phyloP scores from a whole-genome alignment of 2,329 filamentous ascomycete species.

The Dactylellina parvicollis region DNA sequence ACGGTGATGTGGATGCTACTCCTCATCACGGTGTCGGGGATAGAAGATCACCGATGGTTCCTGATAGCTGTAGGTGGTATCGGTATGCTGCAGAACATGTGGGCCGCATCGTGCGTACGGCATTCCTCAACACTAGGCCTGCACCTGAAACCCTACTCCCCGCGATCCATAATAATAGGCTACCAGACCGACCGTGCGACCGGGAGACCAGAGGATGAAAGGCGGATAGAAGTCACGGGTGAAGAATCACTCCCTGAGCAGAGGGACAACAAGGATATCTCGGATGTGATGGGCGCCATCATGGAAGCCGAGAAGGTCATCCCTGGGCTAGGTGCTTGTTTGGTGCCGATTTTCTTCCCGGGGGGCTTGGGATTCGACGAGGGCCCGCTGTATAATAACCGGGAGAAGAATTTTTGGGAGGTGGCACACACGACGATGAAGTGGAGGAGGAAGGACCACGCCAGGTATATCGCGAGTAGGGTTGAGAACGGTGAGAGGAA shows the following conservation, averaged over 20 bases:
- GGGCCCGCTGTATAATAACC: slow-evolving; percentile 40
- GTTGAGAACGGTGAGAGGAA: not conserved
- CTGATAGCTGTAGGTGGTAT: slow-evolving; percentile 62
- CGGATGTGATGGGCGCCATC: slow-evolving; percentile 60
- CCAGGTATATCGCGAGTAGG: slow-evolving; percentile 21
- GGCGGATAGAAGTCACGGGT: not conserved
- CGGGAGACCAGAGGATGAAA: slow-evolving; percentile 36
- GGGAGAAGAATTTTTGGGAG: slow-evolving; percentile 53
- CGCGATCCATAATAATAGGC: slow-evolving; percentile 47
- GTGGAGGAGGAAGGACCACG: slow-evolving; percentile 34
- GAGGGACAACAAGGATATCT: slow-evolving; percentile 57
- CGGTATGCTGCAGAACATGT: slow-evolving; percentile 63
- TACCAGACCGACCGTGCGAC: slow-evolving; percentile 45
- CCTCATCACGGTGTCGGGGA: slow-evolving; percentile 61
- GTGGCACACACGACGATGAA: slow-evolving; percentile 48
- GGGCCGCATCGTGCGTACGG: slow-evolving; percentile 59
- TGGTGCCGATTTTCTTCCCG: slow-evolving; percentile 60
- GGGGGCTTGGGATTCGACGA: slow-evolving; percentile 53
- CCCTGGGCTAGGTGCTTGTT: slow-evolving; percentile 59
- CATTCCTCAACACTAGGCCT: slow-evolving; percentile 59
- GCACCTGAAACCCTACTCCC: slow-evolving; percentile 56
- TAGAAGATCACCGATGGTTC: slow-evolving; percentile 62
- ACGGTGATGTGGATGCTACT: slow-evolving; percentile 62
- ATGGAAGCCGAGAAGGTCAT: slow-evolving; percentile 59
- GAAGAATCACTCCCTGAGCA: slow-evolving; percentile 52